Evolutionary conservation across 2,329 filamentous ascomycete genomes (phyloP), one percentile per base, ranked within the genome.

Genomic region (Fusarium metavorans): DNA sequence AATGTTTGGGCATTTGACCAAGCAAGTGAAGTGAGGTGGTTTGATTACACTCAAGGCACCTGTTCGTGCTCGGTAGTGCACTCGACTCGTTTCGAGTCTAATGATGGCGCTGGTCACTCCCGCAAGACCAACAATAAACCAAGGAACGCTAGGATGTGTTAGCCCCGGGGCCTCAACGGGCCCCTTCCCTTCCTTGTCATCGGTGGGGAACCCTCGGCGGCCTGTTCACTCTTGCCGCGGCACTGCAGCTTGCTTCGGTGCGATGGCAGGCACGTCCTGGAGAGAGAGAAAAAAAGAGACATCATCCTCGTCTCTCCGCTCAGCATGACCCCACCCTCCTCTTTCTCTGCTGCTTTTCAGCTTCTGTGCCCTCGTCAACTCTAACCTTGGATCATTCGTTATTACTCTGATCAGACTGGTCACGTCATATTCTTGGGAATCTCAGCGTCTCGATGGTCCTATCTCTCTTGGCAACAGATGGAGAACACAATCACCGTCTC

Each of bases 191-290:
- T 25, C 41, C 23, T 45, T 65, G 60, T 64, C 41, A 59, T 41
- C 61, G 48, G 62, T 62, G 72, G 68, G 52, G 52, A 67, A 61
- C 43, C 8, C 66, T 66, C 71, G 59, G 66, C 54, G 61, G 54
- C 64, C 68, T 43, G 57, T 68, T 75, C 68, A 54, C 69, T 76
- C 73, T 71, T 76, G 69, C 71, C 74, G 71, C 74, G 74, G 71
- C 64, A 66, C 73, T 74, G 48, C 32, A 60, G 34, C 66, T 30
- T 23, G 41, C 35, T 58, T 60, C 34, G 35, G 54, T 57, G 25
- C 37, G 35, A 58, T 57, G 30, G 59, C 52, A 66, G 48, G 35
- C 68, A 64, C 39, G 57, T 50, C 57, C 18, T 10, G 37, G 9
- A 25, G 27, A 57, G 50, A 54, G 6, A 23, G 14, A 32, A 56